phyloP scores from a whole-genome alignment of 1,139 yeast species.

The Candida tunisiensis region DNA sequence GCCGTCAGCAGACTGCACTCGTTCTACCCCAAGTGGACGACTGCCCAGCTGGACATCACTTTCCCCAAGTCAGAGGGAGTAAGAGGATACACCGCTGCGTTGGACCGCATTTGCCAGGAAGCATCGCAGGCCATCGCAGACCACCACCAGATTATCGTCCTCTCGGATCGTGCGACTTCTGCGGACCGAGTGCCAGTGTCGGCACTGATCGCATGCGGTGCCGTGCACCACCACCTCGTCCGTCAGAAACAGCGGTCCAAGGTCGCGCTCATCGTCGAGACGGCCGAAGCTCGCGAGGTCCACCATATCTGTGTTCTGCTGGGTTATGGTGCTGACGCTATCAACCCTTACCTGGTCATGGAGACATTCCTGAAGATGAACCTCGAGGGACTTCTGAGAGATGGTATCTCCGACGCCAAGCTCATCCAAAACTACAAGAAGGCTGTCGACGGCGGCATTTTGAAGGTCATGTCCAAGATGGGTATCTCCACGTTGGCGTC shows the following conservation, averaged over 20 bases:
- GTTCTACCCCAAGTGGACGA: conserved; percentile 79
- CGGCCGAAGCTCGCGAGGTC: conserved; percentile 96
- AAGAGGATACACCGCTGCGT: conserved; percentile 67
- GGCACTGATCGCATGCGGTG: conserved; percentile 89
- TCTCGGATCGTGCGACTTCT: conserved; percentile 53
- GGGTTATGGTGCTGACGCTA: conserved; percentile 96
- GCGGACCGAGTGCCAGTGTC: conserved; percentile 62
- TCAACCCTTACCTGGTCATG: conserved; percentile 85
- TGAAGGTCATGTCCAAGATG: conserved; percentile 98
- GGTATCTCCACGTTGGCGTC: conserved; percentile 96
- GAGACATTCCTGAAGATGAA: conserved; percentile 80
- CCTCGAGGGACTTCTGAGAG: conserved; percentile 57
- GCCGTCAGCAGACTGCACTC: conserved; percentile 57
- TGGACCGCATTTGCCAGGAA: conserved; percentile 75
- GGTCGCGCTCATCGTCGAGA: conserved; percentile 79
- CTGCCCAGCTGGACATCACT: conserved; percentile 75
- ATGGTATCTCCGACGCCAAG: conserved; percentile 34
- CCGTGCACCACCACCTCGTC: conserved; percentile 92
- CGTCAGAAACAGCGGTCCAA: conserved; percentile 93
- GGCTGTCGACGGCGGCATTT: conserved; percentile 77
- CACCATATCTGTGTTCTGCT: conserved; percentile 90
- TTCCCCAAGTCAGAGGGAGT: conserved; percentile 70
- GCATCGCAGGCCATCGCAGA: conserved; percentile 77
- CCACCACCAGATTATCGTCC: conserved; percentile 53
- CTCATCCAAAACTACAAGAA: conserved; percentile 63